Percentiles rank a stretch among this genome's conserved stretches.
Conservation (phyloP, 495 filamentous ascomycete species). For the Podospora comata region DNA sequence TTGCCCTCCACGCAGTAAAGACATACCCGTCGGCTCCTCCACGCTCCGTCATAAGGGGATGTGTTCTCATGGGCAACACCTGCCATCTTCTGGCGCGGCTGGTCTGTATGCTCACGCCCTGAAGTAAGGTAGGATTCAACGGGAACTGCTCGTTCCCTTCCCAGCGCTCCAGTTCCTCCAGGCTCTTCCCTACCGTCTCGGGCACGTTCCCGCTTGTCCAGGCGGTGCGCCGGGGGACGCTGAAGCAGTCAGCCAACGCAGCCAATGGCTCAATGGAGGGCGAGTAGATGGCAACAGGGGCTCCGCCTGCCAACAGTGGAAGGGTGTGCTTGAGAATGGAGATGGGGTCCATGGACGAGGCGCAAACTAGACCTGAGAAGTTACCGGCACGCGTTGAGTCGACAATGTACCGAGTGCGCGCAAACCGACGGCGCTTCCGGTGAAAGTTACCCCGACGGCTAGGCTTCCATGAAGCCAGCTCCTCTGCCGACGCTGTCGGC, state of each 20-base stretch:
- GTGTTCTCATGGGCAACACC: constrained; percentile 86
- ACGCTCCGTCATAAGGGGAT: constrained; percentile 84
- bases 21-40: constrained; percentile 90
- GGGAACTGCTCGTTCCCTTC: constrained; percentile 67
- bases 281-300: constrained; percentile 78
- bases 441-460: constrained; percentile 76
- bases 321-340: constrained; percentile 69
- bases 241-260: constrained; percentile 74
- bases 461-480: constrained; percentile 63
- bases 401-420: constrained; percentile 61
- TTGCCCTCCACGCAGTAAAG: constrained; percentile 76
- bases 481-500: constrained; percentile 48
- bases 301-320: constrained; percentile 77
- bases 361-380: constrained; percentile 80
- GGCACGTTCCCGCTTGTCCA: constrained; percentile 49
- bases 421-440: constrained; percentile 82
- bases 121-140: constrained; percentile 74
- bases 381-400: constrained; percentile 68
- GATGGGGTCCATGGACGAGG: constrained; percentile 73
- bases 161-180: constrained; percentile 46
- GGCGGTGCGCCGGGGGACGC: constrained; percentile 67
- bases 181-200: constrained; percentile 36
- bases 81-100: constrained; percentile 76
- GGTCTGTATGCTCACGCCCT: constrained; percentile 77
- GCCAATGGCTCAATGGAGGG: constrained; percentile 73